Evolutionary conservation across 768 basidiomycete species (phyloP), one percentile per base, ranked within the genome.

Genomic region (Hygrocybe punicea): DNA sequence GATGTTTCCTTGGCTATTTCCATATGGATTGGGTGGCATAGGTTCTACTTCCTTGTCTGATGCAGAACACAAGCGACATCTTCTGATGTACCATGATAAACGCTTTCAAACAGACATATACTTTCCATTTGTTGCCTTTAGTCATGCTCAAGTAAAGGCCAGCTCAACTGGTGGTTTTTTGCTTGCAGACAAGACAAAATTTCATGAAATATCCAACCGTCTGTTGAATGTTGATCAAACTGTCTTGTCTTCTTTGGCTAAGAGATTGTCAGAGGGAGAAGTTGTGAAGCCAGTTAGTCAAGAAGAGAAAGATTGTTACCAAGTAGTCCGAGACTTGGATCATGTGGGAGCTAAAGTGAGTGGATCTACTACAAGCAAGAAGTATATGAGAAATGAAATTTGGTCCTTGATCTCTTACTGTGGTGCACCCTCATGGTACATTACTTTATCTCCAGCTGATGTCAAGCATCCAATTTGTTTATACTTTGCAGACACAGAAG

Each of bases 81-180:
- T 70, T 1, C 53, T 78, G 0, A 63, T 72, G 67, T 78, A 75
- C 56, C 67, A 72, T 56, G 76, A 78, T 44, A 73, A 74, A 16
- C 51, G 68, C 0, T 77, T 73, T 65, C 76, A 79, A 53, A 53
- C 33, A 0, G 75, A 80, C 55, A 19, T 59, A 1, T 61, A 65
- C 34, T 80, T 76, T 58, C 64, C 73, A 0, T 69, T 78, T 23
- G 59, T 76, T 13, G 69, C 68, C 0, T 78, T 78, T 50, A 78
- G 71, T 50, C 74, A 79, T 51, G 58, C 69, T 19, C 78, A 78
- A 48, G 65, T 79, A 2, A 72, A 69, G 40, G 55, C 55, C 1
- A 62, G 68, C 4, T 60, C 66, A 0, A 63, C 52, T 0, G 69
- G 66, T 5, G 66, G 73, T 2, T 75, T 62, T 46, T 46, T 73